These are phyloP conservation scores for Phytophthora ramorum DNA, from an alignment of 352 stramenopile genomes.

Conservation along the genomic window DNA sequence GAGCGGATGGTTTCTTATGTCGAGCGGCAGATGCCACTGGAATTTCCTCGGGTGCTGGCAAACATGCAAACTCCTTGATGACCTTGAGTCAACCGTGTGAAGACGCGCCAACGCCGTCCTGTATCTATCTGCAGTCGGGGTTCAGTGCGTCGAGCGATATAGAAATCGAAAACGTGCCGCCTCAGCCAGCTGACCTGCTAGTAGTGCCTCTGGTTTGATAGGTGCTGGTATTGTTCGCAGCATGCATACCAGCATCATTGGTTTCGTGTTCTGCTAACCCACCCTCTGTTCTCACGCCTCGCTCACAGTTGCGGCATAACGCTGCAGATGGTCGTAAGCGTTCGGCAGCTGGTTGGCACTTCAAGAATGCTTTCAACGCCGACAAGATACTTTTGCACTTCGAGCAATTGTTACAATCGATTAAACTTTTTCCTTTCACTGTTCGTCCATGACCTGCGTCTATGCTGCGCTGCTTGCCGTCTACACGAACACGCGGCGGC, in stretches of 20 bases:
- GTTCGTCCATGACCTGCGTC: slow-evolving; percentile 25
- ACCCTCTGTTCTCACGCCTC: not conserved
- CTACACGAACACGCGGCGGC: slow-evolving; percentile 21
- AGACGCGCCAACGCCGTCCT: not conserved
- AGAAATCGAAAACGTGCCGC: slow-evolving; percentile 9
- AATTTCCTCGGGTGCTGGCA: slow-evolving; percentile 6
- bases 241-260: not conserved
- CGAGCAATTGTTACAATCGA: not conserved
- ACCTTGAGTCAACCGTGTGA: slow-evolving; percentile 6
- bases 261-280: not conserved
- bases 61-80: slow-evolving; percentile 19
- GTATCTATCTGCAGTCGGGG: not conserved
- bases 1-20: slow-evolving; percentile 15
- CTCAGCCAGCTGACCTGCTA: slow-evolving; percentile 1
- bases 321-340: not conserved
- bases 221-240: not conserved
- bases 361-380: not conserved
- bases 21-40: slow-evolving; percentile 7
- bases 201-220: slow-evolving; percentile 11
- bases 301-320: not conserved
- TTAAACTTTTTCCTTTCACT: slow-evolving; percentile 9
- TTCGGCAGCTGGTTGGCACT: not conserved
- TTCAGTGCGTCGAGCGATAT: not conserved
- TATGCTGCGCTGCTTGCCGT: slow-evolving; percentile 24
- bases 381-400: slow-evolving; percentile 12